These are phyloP conservation scores for Raddia guianensis DNA, from an alignment of 176 grass and related monocot genomes.

Conservation along the genomic window DNA sequence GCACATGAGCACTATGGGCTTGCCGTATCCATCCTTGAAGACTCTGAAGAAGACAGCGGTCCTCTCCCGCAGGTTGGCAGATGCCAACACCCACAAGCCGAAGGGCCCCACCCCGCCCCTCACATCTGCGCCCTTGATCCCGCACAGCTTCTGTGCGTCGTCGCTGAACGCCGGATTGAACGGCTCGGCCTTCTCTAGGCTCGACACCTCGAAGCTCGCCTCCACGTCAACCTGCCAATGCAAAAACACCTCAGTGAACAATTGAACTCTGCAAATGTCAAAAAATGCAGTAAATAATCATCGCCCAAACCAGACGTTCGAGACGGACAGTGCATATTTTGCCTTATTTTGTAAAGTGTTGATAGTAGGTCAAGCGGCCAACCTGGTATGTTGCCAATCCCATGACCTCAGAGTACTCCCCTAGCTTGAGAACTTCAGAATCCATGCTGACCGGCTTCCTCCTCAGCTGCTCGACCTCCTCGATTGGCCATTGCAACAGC, in stretches of 20 bases:
- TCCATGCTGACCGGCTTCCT: conserved; percentile 18
- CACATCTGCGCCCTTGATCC: conserved; percentile 49
- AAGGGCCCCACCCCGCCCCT: conserved; percentile 76
- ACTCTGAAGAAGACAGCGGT: conserved; percentile 70
- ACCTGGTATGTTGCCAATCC: conserved; percentile 52
- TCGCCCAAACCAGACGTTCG: too few species aligned
- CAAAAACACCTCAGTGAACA: too few species aligned
- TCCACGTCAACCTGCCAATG: conserved; percentile 59
- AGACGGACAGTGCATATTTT: too few species aligned
- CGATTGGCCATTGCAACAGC: conserved; percentile 58
- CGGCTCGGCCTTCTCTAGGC: conserved; percentile 60
- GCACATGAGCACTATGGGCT: conserved; percentile 80
- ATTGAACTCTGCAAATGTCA: too few species aligned
- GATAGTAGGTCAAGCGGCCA: too few species aligned
- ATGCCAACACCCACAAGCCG: conserved; percentile 68
- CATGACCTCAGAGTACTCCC: conserved; percentile 41
- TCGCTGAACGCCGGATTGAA: conserved; percentile 50
- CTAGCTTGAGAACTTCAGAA: conserved; percentile 16
- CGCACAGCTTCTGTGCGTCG: conserved; percentile 56
- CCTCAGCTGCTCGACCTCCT: conserved; percentile 56
- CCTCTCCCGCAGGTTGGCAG: conserved; percentile 49
- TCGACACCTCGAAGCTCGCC: conserved; percentile 55
- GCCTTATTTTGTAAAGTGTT: too few species aligned
- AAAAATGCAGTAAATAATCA: too few species aligned
- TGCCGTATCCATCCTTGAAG: conserved; percentile 42